Percentiles rank a stretch among this genome's conserved stretches.
phyloP scores from a whole-genome alignment of 2,329 filamentous ascomycete genomes.

The Torrubiella hemipterigena region DNA sequence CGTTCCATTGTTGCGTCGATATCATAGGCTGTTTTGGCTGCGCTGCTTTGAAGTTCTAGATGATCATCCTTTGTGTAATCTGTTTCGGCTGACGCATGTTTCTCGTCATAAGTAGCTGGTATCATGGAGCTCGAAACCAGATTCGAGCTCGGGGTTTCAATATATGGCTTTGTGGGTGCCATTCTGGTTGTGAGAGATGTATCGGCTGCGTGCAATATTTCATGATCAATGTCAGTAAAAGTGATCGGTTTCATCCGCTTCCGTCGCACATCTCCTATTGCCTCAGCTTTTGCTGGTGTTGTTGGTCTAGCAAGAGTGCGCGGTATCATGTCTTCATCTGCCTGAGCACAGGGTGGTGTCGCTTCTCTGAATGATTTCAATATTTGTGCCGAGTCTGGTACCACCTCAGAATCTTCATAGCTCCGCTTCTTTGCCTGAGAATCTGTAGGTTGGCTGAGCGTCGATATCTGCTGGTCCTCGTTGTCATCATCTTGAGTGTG shows the following conservation, averaged over 20 bases:
- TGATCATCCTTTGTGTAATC: conserved; percentile 7
- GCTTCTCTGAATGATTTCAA: conserved; percentile 5
- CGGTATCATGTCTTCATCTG: conserved; percentile 7
- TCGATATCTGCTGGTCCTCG: too few relatives aligned
- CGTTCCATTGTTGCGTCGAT: too few relatives aligned
- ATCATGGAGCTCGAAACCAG: conserved; percentile 17
- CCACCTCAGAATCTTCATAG: too few relatives aligned
- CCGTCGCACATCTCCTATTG: neutral
- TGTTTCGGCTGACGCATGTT: conserved; percentile 7
- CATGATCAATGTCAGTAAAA: too few relatives aligned
- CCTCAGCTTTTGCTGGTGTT: neutral
- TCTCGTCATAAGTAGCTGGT: conserved; percentile 11
- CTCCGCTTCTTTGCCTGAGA: too few relatives aligned
- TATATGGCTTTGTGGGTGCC: conserved; percentile 12
- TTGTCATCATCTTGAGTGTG: too few relatives aligned
- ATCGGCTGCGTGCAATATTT: too few relatives aligned
- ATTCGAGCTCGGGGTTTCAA: conserved; percentile 13
- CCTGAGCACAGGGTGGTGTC: conserved; percentile 14
- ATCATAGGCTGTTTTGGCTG: conserved; percentile 14
- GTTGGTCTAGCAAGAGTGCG: conserved; percentile 5
- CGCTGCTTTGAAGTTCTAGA: neutral
- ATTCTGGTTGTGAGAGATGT: too few relatives aligned
- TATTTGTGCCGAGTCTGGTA: too few relatives aligned
- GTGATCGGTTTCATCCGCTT: conserved; percentile 14
- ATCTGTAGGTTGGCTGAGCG: too few relatives aligned